These are phyloP conservation scores for Aspergillus piperis DNA, from an alignment of 2,329 filamentous ascomycete genomes.

Conservation along the genomic window DNA sequence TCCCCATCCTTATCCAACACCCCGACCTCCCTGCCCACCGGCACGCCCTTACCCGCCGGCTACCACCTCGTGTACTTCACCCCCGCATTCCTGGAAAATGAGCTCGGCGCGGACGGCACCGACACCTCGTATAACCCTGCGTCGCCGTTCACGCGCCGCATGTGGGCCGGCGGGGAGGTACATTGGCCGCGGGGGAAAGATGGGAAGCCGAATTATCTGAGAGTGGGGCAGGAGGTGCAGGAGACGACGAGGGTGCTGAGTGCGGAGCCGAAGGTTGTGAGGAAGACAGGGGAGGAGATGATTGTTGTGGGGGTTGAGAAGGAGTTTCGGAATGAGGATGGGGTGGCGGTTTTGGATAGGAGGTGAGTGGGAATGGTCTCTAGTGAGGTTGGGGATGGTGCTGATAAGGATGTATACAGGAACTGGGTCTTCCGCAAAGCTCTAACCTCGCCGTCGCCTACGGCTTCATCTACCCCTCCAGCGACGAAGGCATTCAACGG, in stretches of 20 bases:
- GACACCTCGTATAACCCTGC: constrained; percentile 63
- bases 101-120: constrained; percentile 62
- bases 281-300: constrained; percentile 60
- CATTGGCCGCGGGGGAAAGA: constrained; percentile 46
- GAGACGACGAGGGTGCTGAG: constrained; percentile 60
- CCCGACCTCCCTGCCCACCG: constrained; percentile 37
- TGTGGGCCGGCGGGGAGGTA: constrained; percentile 68
- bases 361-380: constrained; percentile 38
- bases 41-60: constrained; percentile 58
- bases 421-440: constrained; percentile 51
- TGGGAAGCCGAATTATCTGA: constrained; percentile 44
- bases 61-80: constrained; percentile 68
- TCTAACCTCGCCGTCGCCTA: constrained; percentile 24
- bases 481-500: constrained; percentile 12
- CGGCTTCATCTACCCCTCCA: constrained; percentile 8
- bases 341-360: constrained; percentile 57
- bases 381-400: background rate
- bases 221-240: constrained; percentile 57
- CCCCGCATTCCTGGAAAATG: constrained; percentile 54
- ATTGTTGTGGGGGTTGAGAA: constrained; percentile 66
- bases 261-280: constrained; percentile 57
- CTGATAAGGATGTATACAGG: constrained; percentile 18
- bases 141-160: constrained; percentile 61
- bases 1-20: constrained; percentile 43
- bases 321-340: constrained; percentile 55